phyloP scores from a whole-genome alignment of 2,329 filamentous ascomycete species.

The Hypoxylon sp. region DNA sequence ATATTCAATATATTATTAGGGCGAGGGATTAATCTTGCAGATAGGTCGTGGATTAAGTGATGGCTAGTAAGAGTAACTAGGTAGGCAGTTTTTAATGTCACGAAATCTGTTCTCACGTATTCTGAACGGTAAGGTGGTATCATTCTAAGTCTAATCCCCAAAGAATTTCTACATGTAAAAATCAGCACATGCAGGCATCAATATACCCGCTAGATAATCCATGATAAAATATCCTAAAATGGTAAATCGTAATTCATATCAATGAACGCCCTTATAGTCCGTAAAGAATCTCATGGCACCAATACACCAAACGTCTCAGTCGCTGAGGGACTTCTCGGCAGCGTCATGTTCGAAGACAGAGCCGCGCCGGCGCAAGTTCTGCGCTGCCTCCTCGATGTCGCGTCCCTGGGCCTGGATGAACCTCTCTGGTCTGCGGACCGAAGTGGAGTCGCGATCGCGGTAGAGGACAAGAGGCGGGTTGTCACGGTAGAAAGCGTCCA shows the following conservation, averaged over 20 bases:
- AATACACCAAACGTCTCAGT: background rate
- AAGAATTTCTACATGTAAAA: conserved; percentile 15
- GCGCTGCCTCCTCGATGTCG: conserved; percentile 46
- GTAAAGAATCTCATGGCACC: background rate
- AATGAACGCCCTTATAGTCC: conserved; percentile 4
- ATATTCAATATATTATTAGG: too few species aligned
- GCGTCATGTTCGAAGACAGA: conserved; percentile 41
- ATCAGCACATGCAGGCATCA: conserved; percentile 1
- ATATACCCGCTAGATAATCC: conserved; percentile 5
- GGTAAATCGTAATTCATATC: background rate
- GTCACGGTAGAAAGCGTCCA: conserved; percentile 51
- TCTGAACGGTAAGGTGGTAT: conserved; percentile 30
- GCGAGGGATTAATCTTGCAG: too few species aligned
- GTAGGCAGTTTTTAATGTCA: too few species aligned
- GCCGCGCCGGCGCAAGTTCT: conserved; percentile 36
- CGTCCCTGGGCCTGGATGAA: conserved; percentile 42
- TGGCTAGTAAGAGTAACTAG: too few species aligned
- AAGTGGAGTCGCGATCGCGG: conserved; percentile 47
- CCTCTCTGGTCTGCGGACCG: conserved; percentile 39
- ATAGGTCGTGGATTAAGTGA: too few species aligned
- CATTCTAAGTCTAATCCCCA: conserved; percentile 24
- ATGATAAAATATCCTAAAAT: conserved; percentile 5
- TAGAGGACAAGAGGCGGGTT: conserved; percentile 48
- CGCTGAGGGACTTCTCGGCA: conserved; percentile 32
- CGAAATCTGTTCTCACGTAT: background rate